These are phyloP conservation scores for Alternaria brassicae DNA, from an alignment of 2,329 filamentous ascomycete genomes.

Conservation along the genomic window DNA sequence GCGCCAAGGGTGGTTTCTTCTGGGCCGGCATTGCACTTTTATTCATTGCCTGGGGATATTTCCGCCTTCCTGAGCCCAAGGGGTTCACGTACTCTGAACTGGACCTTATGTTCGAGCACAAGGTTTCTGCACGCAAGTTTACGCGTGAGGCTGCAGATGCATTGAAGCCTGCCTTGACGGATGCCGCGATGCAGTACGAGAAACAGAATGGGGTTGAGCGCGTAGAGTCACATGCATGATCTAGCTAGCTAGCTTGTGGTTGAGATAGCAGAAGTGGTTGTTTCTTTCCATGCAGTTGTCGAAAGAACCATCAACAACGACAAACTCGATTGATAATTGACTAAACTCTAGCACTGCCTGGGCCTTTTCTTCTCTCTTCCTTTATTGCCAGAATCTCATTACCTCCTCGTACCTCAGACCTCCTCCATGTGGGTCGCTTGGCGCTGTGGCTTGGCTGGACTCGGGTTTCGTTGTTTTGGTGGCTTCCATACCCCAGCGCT, in stretches of 20 bases:
- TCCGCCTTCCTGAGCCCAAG: constrained; percentile 33
- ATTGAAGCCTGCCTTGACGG: constrained; percentile 26
- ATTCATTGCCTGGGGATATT: constrained; percentile 33
- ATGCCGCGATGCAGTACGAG: constrained; percentile 27
- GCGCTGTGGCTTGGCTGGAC: not conserved
- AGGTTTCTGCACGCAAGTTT: constrained; percentile 33
- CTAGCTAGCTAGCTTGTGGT: not conserved
- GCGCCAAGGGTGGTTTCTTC: constrained; percentile 34
- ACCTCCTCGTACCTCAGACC: constrained; percentile 3
- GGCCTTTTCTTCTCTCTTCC: not conserved
- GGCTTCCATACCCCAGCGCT: constrained; percentile 15
- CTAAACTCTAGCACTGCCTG: not conserved
- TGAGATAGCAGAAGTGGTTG: not conserved
- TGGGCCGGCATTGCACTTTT: constrained; percentile 30
- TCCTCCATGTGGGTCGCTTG: not conserved
- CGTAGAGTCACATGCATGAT: constrained; percentile 23
- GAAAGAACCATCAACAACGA: not conserved
- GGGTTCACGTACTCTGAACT: constrained; percentile 33
- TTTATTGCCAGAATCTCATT: not conserved
- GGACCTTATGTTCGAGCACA: constrained; percentile 34
- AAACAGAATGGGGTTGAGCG: constrained; percentile 27
- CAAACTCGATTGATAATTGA: not conserved
- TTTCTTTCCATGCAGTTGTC: not conserved
- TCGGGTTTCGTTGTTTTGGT: not conserved
- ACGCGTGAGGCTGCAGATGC: constrained; percentile 28